Base-by-base conservation (phyloP, 306 rosid species). In the Quercus alba region DNA sequence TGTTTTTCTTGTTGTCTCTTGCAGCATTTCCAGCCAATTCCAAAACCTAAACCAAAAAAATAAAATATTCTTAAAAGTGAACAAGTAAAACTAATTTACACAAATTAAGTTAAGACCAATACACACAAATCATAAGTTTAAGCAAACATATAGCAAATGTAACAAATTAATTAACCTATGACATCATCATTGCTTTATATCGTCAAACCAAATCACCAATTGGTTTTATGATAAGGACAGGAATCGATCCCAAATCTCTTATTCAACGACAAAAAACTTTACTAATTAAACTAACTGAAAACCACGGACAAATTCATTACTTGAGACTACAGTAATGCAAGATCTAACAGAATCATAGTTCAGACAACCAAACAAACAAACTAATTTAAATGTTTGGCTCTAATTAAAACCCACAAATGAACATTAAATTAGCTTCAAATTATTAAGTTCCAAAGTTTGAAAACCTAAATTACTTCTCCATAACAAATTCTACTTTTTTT, bases 1-100 rank as follows among this genome's bases (percentile, higher is more conserved):
- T 75, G 35, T 76, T 87, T 76, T 81, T 88, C 74, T 88, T 85
- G 81, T 83, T 88, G 55, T 88, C 89, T 55, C 89, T 81, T 5
- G 87, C 89, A 44, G 89, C 91, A 88, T 88, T 88, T 23, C 89
- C 91, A 69, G 91, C 89, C 68, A 88, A 15, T 72, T 88, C 91
- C 87, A 85, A 74, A 72, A 88, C 89, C 91, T 88, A 81, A 21
- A 15, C 1, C 2, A 9, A n/a, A 59, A 5, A 18, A 5, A 19
- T 12, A 49, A 0, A 49, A 49, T 49, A 2, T 13, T 49, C 17
- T 41, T 41, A 41, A 7, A 41, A 41, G 0, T 8, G 3, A 2
- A 41, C 46, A 41, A 41, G 44, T n/a, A 35, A 35, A 35, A 35
- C 41, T 35, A 35, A 35, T 1, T 35, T 35, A 6, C 9, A 6